A percentile compares a stretch with the other conserved stretches of the same genome.
phyloP scores from a whole-genome alignment of 1,139 yeast species.

The Debaryomyces sp. region DNA sequence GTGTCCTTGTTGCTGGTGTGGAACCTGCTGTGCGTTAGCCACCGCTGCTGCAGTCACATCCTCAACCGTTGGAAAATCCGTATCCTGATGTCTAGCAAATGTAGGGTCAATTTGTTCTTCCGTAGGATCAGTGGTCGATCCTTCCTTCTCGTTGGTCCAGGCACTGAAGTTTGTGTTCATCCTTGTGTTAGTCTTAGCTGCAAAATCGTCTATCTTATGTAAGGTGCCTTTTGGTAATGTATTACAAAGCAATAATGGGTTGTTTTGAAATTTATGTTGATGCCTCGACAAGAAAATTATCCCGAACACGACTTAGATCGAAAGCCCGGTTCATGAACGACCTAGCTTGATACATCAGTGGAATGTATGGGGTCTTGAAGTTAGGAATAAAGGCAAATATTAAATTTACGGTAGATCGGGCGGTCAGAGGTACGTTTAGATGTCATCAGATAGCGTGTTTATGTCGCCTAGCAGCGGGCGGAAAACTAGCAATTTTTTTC shows the following conservation, averaged over 20 bases:
- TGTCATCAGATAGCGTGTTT: conserved; percentile 1
- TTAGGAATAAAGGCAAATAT: neutral
- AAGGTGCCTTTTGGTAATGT: conserved; percentile 10
- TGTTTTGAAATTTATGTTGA: conserved; percentile 2
- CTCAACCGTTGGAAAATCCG: conserved; percentile 28
- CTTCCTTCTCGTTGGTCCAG: conserved; percentile 27
- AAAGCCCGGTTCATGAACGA: neutral
- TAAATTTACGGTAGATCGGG: neutral
- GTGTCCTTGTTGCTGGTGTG: conserved; percentile 12
- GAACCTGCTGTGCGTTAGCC: conserved; percentile 24
- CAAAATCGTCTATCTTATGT: conserved; percentile 13
- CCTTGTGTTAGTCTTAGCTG: conserved; percentile 6
- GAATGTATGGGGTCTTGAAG: neutral
- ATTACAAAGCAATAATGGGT: conserved; percentile 10
- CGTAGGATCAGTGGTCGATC: conserved; percentile 15
- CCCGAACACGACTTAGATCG: neutral
- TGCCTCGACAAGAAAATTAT: neutral
- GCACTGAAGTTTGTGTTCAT: conserved; percentile 30
- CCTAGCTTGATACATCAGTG: neutral
- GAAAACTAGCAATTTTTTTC: conserved; percentile 12
- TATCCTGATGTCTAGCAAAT: conserved; percentile 30
- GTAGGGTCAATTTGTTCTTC: conserved; percentile 34
- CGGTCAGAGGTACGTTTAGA: neutral
- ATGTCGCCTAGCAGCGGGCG: conserved; percentile 6
- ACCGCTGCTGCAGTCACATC: conserved; percentile 38